A percentile compares a stretch with the other conserved stretches of the same genome.
Evolutionary conservation across 345 rosid genomes (phyloP).

Genomic region (Ailanthus altissimus): DNA sequence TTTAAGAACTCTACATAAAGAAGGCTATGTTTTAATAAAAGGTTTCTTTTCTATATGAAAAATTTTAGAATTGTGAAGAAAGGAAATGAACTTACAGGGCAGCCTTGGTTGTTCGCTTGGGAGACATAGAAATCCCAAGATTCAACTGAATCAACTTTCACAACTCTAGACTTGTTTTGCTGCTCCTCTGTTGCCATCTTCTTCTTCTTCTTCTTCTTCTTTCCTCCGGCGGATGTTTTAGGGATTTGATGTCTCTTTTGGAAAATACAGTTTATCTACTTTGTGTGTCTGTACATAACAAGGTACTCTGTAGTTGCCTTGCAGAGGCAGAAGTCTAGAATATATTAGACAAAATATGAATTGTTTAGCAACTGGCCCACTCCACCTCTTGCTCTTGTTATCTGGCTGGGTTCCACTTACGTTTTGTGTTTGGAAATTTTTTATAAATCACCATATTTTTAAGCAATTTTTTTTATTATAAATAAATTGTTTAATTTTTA

Average conservation of each 20-base stretch:
- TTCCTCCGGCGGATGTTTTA: background rate
- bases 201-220: constrained; percentile 5
- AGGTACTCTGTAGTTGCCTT: background rate
- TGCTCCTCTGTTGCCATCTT: constrained; percentile 48
- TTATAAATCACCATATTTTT: background rate
- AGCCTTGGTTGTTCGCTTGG: constrained; percentile 61
- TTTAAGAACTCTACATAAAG: background rate
- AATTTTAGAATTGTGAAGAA: background rate
- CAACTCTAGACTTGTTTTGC: constrained; percentile 53
- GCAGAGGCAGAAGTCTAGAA: background rate
- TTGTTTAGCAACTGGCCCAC: constrained; percentile 15
- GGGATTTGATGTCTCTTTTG: background rate
- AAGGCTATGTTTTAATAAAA: background rate
- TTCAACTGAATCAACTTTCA: constrained; percentile 59
- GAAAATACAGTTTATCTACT: background rate
- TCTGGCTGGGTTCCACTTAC: background rate
- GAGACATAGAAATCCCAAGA: constrained; percentile 66
- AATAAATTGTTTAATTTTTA: too few relatives aligned
- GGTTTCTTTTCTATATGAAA: background rate
- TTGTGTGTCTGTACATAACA: background rate
- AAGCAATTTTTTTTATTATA: too few relatives aligned
- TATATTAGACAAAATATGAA: background rate
- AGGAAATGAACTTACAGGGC: constrained; percentile 52
- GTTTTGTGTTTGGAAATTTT: too few relatives aligned
- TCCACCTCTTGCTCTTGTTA: background rate